These are phyloP conservation scores for Talaromyces sp. DNA, from an alignment of 2,329 filamentous ascomycete species.

Conservation along the genomic window DNA sequence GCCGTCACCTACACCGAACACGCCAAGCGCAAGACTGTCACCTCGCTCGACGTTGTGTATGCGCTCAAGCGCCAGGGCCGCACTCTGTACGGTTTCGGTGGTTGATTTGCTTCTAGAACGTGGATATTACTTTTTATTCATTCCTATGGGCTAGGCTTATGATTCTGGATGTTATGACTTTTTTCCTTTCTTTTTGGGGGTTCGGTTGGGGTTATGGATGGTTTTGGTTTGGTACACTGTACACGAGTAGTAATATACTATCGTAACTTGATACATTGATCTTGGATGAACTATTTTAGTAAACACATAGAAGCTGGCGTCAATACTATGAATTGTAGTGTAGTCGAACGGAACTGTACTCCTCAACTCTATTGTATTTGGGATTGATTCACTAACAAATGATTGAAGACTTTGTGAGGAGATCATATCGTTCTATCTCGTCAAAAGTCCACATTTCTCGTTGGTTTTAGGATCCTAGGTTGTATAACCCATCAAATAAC, in stretches of 20 bases:
- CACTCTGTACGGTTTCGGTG: slow-evolving; percentile 81
- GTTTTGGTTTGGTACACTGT: not conserved
- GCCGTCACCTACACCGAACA: slow-evolving; percentile 78
- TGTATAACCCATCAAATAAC: no score
- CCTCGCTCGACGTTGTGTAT: slow-evolving; percentile 58
- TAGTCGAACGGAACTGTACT: no score
- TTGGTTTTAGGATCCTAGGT: no score
- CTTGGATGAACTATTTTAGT: no score
- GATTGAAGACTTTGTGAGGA: no score
- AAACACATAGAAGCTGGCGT: no score
- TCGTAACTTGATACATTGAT: not conserved
- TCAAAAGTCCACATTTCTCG: no score
- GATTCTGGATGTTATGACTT: not conserved
- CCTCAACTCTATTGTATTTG: no score
- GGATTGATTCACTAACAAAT: no score
- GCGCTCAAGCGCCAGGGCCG: slow-evolving; percentile 60
- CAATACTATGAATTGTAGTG: no score
- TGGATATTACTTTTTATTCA: no score
- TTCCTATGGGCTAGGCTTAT: slow-evolving; percentile 15
- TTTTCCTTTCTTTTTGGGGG: not conserved
- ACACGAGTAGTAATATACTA: not conserved
- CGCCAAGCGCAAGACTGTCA: slow-evolving; percentile 62
- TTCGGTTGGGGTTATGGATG: not conserved
- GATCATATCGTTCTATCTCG: no score
- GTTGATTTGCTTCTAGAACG: slow-evolving; percentile 52